phyloP scores from a whole-genome alignment of 768 basidiomycete genomes.

The Coprinellus aureogranulatus region DNA sequence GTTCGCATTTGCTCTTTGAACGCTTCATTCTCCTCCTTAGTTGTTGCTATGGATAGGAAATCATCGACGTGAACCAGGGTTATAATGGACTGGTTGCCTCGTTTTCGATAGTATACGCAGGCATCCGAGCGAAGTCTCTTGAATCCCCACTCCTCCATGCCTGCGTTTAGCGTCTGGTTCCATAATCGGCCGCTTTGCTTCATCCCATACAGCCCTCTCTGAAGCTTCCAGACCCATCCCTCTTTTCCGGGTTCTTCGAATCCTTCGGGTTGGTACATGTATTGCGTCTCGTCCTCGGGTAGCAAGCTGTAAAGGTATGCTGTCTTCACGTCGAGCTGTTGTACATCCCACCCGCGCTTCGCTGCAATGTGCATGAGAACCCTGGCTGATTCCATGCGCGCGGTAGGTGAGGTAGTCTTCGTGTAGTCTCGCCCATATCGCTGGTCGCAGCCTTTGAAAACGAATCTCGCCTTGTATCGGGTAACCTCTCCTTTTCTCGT shows the following conservation, averaged over 20 bases:
- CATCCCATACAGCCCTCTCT: conserved; percentile 27
- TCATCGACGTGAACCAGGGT: conserved; percentile 31
- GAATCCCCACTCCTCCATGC: conserved; percentile 15
- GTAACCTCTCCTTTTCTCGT: conserved; percentile 22
- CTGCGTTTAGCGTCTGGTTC: conserved; percentile 16
- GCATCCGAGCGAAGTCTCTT: conserved; percentile 19
- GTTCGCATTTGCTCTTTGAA: conserved; percentile 10
- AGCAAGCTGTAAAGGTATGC: conserved; percentile 41
- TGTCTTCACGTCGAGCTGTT: conserved; percentile 38
- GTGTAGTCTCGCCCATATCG: conserved; percentile 40
- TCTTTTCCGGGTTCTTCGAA: conserved; percentile 5
- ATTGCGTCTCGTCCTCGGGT: conserved; percentile 32
- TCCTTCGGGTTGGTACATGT: conserved; percentile 40
- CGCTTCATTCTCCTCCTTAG: conserved; percentile 36
- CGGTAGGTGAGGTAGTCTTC: conserved; percentile 39
- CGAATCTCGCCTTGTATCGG: conserved; percentile 35
- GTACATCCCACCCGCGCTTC: conserved; percentile 28
- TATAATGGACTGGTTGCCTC: conserved; percentile 10
- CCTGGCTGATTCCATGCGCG: conserved; percentile 35
- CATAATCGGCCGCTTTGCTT: conserved; percentile 26
- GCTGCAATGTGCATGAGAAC: conserved; percentile 4
- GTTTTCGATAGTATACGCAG: conserved; percentile 23
- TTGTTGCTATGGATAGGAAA: conserved; percentile 24
- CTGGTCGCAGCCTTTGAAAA: conserved; percentile 43
- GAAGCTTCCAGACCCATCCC: conserved; percentile 18